phyloP scores from a whole-genome alignment of 2,329 filamentous ascomycete genomes.

The Aspergillus tubingensis region DNA sequence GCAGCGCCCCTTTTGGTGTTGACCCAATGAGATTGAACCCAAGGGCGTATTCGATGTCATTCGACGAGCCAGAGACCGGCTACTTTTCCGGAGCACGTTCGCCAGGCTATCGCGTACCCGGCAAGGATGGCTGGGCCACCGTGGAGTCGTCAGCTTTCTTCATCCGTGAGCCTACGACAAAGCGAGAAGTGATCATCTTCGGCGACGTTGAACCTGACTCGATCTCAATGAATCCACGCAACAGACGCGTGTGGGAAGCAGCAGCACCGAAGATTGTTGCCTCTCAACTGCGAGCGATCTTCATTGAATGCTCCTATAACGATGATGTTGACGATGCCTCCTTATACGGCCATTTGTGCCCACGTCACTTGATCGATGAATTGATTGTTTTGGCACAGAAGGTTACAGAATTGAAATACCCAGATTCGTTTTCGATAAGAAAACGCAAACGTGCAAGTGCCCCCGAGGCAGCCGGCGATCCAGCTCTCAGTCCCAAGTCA shows the following conservation, averaged over 20 bases:
- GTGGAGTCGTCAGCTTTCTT: conserved; percentile 89
- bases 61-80: conserved; percentile 22
- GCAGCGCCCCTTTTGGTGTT: conserved; percentile 44
- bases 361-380: conserved; percentile 78
- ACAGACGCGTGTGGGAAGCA: conserved; percentile 79
- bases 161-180: conserved; percentile 71
- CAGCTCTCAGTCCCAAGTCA: conserved; percentile 29
- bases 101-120: conserved; percentile 20
- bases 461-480: conserved; percentile 20
- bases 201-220: conserved; percentile 94
- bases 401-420: conserved; percentile 59
- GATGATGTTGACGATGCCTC: conserved; percentile 74
- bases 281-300: conserved; percentile 74
- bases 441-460: conserved; percentile 45
- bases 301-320: conserved; percentile 95
- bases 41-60: conserved; percentile 32
- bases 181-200: conserved; percentile 84
- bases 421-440: conserved; percentile 30
- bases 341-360: conserved; percentile 87
- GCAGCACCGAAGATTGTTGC: conserved; percentile 80
- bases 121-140: conserved; percentile 13
- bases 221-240: conserved; percentile 78
- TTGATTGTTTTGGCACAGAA: conserved; percentile 70
- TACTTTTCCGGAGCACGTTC: conserved; percentile 34
- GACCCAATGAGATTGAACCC: conserved; percentile 52